phyloP scores from a whole-genome alignment of 2,329 filamentous ascomycete genomes.

The Neonectria faginata region DNA sequence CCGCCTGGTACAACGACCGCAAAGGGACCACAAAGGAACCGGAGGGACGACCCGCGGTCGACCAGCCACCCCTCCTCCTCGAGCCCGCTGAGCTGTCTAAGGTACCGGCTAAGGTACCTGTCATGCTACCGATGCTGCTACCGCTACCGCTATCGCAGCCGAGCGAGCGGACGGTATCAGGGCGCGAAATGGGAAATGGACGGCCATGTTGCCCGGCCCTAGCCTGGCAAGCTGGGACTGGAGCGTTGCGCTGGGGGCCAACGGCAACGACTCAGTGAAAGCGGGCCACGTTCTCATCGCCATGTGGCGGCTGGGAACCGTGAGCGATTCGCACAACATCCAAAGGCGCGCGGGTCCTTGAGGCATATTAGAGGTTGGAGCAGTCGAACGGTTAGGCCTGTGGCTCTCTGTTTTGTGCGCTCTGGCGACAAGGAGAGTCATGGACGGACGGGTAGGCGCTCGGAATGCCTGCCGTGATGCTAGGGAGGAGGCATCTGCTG shows the following conservation, averaged over 20 bases:
- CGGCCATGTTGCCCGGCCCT: slow-evolving; percentile 41
- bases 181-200: slow-evolving; percentile 17
- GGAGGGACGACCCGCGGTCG: slow-evolving; percentile 33
- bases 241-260: slow-evolving; percentile 40
- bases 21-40: slow-evolving; percentile 32
- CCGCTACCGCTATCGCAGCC: slow-evolving; percentile 29
- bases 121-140: slow-evolving; percentile 29
- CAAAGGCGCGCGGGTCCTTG: slow-evolving; percentile 34
- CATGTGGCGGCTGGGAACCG: slow-evolving; percentile 44
- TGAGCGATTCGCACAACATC: slow-evolving; percentile 33
- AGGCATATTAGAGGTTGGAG: slow-evolving; percentile 31
- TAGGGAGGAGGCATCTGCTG: slow-evolving; percentile 14
- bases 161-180: slow-evolving; percentile 43
- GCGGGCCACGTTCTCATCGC: slow-evolving; percentile 48
- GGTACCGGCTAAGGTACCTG: slow-evolving; percentile 31
- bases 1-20: slow-evolving; percentile 38
- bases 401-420: slow-evolving; percentile 13
- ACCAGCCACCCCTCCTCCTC: slow-evolving; percentile 24
- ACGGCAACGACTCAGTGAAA: slow-evolving; percentile 46
- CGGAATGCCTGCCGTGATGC: slow-evolving; percentile 15
- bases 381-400: slow-evolving; percentile 18
- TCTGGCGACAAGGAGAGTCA: slow-evolving; percentile 1
- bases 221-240: slow-evolving; percentile 31
- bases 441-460: slow-evolving; percentile 19
- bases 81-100: slow-evolving; percentile 30